Evolutionary conservation across 306 rosid genomes (phyloP), one percentile per base, ranked within the genome.

Genomic region (Luffa aegyptiaca): DNA sequence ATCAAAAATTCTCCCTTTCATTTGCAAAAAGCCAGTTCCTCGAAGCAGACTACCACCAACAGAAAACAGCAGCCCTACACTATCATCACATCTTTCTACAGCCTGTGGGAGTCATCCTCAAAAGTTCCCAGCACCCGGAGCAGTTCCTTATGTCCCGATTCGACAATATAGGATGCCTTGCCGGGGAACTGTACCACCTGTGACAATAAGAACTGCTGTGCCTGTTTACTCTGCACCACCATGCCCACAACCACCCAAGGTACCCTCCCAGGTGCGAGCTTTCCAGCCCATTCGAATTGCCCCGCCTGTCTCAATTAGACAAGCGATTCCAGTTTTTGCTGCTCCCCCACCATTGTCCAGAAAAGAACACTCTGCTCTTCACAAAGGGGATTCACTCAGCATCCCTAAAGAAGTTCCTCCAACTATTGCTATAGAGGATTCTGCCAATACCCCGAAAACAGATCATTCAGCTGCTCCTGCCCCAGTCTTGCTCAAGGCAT

Each of bases 1-100:
- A 71, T 92, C 98, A 33, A 94, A 91, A 83, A 94, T 94, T 76
- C 96, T 94, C 71, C 98, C 98, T 35, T 77, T 94, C 55, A 89
- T 94, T 72, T 90, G 88, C 88, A 94, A 65, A 80, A 94, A 77
- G 88, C 71, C 87, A 39, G 79, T 85, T 79, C 61, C 84, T 76
- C 88, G 88, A 51, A 83, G 80, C 85, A 89, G 87, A 83, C 83
- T 78, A 55, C 88, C 84, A 75, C 35, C 63, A 57, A 57, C 63
- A 20, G 12, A 57, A 57, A 85, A 78, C 71, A 91, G 88, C 65
- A 80, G 86, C 82, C 83, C 80, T 57, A 35, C 80, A n/a, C 62
- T 59, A 26, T 17, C 81, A 52, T 48, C 83, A 57, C 78, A 57
- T n/a, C 35, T 13, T 20, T 35, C 5, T 81, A 74, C 85, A 53